phyloP scores from a whole-genome alignment of 2,329 filamentous ascomycete species.

The Fusarium torulosum region DNA sequence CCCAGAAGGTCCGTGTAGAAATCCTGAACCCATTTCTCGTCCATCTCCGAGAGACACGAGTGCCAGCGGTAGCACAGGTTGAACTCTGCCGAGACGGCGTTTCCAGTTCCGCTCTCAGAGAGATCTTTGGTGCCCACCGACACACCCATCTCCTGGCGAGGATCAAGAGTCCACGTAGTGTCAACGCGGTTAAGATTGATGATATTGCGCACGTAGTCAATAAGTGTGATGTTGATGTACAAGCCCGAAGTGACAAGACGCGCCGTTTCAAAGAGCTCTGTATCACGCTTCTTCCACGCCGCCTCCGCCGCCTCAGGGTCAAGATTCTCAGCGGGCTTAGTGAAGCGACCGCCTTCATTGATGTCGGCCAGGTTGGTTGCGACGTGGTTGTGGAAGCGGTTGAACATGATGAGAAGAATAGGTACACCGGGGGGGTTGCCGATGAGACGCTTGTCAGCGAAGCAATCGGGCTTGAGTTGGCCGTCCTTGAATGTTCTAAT shows the following conservation, averaged over 20 bases:
- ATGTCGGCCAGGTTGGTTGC: constrained; percentile 84
- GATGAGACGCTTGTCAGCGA: constrained; percentile 76
- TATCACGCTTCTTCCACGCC: constrained; percentile 77
- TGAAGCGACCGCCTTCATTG: constrained; percentile 86
- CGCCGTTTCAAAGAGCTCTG: constrained; percentile 84
- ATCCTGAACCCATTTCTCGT: constrained; percentile 84
- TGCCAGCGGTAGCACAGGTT: constrained; percentile 92
- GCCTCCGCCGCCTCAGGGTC: constrained; percentile 62
- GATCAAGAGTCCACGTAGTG: constrained; percentile 85
- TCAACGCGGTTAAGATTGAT: constrained; percentile 70
- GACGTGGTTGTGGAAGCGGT: constrained; percentile 88
- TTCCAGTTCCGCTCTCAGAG: constrained; percentile 79
- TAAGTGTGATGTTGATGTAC: constrained; percentile 82
- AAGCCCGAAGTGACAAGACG: constrained; percentile 79
- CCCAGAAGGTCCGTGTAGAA: constrained; percentile 73
- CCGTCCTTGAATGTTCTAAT: constrained; percentile 79
- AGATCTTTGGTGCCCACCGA: constrained; percentile 65
- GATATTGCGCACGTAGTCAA: constrained; percentile 84
- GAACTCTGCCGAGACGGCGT: constrained; percentile 88
- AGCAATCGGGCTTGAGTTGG: constrained; percentile 78
- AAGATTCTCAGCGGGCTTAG: constrained; percentile 67
- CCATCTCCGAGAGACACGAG: constrained; percentile 78
- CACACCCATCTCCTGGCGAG: constrained; percentile 75
- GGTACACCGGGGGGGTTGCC: constrained; percentile 79
- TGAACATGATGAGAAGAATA: constrained; percentile 81